Evolutionary conservation across 2,329 filamentous ascomycete genomes (phyloP).

Genomic region (Ophiobolus disseminans): DNA sequence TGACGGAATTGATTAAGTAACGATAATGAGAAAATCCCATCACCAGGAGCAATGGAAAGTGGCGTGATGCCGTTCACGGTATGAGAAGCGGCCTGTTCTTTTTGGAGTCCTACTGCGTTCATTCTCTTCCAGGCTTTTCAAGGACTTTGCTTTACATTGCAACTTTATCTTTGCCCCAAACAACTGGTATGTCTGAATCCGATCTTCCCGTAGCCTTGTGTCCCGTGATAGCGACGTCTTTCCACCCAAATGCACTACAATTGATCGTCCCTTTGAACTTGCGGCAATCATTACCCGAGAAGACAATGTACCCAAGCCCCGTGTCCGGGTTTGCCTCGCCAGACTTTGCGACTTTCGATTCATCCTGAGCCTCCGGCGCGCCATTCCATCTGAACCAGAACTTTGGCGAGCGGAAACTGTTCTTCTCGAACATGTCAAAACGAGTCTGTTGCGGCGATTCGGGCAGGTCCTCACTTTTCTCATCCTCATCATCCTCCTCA

Average conservation of each 20-base stretch:
- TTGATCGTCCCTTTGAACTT: constrained; percentile 35
- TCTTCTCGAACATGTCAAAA: constrained; percentile 34
- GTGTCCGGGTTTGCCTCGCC: constrained; percentile 2
- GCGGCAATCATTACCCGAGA: constrained; percentile 28
- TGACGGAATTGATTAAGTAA: not conserved
- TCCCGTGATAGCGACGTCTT: constrained; percentile 25
- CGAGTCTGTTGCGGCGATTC: constrained; percentile 10
- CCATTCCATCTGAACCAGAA: constrained; percentile 38
- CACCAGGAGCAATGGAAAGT: too few species aligned
- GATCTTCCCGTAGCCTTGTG: constrained; percentile 24
- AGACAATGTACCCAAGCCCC: constrained; percentile 30
- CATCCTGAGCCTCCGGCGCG: not conserved
- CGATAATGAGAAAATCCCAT: not conserved
- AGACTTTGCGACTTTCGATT: not conserved
- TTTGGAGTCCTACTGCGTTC: too few species aligned
- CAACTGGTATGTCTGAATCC: constrained; percentile 18
- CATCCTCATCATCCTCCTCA: constrained; percentile 7
- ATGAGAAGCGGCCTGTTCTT: too few species aligned
- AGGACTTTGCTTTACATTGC: not conserved
- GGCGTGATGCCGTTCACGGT: too few species aligned
- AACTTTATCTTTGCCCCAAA: constrained; percentile 2
- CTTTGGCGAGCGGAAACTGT: constrained; percentile 35
- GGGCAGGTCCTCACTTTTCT: constrained; percentile 5
- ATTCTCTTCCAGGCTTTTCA: too few species aligned
- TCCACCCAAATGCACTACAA: constrained; percentile 26